Conservation (phyloP, 164 flowering plant genomes). For the Cinnamomum chago region DNA sequence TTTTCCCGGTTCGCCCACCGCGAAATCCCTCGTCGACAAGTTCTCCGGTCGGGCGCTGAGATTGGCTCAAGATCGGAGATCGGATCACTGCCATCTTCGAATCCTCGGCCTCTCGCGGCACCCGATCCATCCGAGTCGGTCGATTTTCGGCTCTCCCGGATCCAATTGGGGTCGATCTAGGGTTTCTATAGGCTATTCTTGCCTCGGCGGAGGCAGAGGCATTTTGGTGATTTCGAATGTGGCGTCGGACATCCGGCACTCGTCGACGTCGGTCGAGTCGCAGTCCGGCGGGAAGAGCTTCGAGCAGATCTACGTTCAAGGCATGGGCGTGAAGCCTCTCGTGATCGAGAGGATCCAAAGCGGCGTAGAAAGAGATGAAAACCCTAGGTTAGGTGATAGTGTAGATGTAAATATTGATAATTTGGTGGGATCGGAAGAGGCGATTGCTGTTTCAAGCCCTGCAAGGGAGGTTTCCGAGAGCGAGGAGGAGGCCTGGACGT, state of each 20-base stretch:
- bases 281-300: slow-evolving; percentile 48
- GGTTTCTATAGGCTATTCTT: slow-evolving; percentile 17
- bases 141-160: slow-evolving; percentile 29
- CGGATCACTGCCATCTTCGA: slow-evolving; percentile 4
- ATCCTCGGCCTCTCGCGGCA: slow-evolving; percentile 16
- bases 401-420: slow-evolving; percentile 11
- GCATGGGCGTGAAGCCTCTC: slow-evolving; percentile 59
- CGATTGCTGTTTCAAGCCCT: neutral
- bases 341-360: slow-evolving; percentile 51
- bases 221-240: slow-evolving; percentile 36
- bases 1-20: slow-evolving; percentile 11
- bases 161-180: slow-evolving; percentile 37
- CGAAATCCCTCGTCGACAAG: slow-evolving; percentile 18
- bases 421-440: neutral
- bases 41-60: slow-evolving; percentile 26
- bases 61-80: slow-evolving; percentile 6
- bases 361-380: slow-evolving; percentile 43
- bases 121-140: slow-evolving; percentile 26
- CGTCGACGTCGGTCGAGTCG: slow-evolving; percentile 60
- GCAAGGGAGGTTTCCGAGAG: slow-evolving; percentile 42
- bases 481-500: slow-evolving; percentile 82
- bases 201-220: slow-evolving; percentile 19
- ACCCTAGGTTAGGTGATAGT: slow-evolving; percentile 22
- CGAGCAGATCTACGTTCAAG: slow-evolving; percentile 60
- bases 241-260: slow-evolving; percentile 53